Evolutionary conservation across 352 stramenopile species (phyloP), one percentile per base, ranked within the genome.

Genomic region (Phytopythium helicoides): DNA sequence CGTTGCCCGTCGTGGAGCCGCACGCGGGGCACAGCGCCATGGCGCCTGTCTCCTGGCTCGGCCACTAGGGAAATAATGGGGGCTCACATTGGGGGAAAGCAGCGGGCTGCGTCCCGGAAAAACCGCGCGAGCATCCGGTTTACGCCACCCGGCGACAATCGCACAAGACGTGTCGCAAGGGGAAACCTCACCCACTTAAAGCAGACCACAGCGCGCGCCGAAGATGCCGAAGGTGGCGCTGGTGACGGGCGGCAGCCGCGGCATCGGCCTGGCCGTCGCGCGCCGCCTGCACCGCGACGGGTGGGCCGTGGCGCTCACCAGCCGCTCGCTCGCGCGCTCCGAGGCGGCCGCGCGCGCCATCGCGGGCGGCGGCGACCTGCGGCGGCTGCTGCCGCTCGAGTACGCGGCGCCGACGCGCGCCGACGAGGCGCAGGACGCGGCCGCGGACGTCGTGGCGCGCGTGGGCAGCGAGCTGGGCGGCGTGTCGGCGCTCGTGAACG

Each of bases 211-310:
- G 23, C n/a, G 4, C 10, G 15, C 25, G 3, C 16, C 7, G 4
- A 31, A 31, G 28, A 10, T 22, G 19, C 51, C 54, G 23, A 15
- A 54, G 35, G 64, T 77, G 47, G 83, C 76, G 44, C 68, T 94
- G 22, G 81, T 94, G 59, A 94, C 84, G 16, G 84, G 84, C 51
- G 84, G 81, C 18, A 94, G 81, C 49, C 69, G 79, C 26, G 84
- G 84, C 60, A 94, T 94, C 51, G 84, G 84, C 57, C 81, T 89
- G 36, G 79, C 81, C 10, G 64, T 94, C 23, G 81, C 81, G 18
- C 64, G 67, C 45, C 68, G 88, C 63, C 75, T 94, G 40, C 68
- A 86, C 53, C 59, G 26, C 25, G 54, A 71, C 25, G 84, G 81
- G 22, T 94, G 81, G 81, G 60, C 68, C 28, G 84, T 92, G 28